These are phyloP conservation scores for Phaeosphaeriaceae sp. DNA, from an alignment of 2,329 filamentous ascomycete species.

Conservation along the genomic window DNA sequence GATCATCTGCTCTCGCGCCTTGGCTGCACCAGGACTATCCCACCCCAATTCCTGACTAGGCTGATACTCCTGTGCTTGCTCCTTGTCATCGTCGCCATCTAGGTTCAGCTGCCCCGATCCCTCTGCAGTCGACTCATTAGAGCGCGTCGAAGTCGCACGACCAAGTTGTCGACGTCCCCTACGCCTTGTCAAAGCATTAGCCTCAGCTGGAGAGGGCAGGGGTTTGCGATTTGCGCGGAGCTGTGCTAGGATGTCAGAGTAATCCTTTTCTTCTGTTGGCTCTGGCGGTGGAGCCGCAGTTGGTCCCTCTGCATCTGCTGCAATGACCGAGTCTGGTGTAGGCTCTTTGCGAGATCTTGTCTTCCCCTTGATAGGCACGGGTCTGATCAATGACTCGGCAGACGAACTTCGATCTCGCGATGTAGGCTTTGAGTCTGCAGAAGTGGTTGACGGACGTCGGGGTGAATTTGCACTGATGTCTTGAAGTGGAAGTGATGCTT, in stretches of 20 bases:
- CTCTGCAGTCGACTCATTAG: conserved; percentile 37
- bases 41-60: conserved; percentile 48
- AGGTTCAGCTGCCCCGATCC: conserved; percentile 28
- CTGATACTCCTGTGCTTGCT: conserved; percentile 36
- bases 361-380: conserved; percentile 18
- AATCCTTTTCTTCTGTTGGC: conserved; percentile 34
- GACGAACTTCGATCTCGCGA: conserved; percentile 25
- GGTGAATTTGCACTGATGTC: conserved; percentile 40
- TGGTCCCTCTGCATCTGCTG: conserved; percentile 22
- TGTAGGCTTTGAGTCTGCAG: conserved; percentile 23
- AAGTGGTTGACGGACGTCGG: conserved; percentile 39
- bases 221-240: conserved; percentile 41
- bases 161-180: conserved; percentile 34
- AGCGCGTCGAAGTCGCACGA: conserved; percentile 40
- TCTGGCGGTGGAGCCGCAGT: conserved; percentile 13
- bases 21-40: conserved; percentile 46
- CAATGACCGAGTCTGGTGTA: conserved; percentile 36
- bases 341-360: conserved; percentile 19
- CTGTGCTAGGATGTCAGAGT: conserved; percentile 39
- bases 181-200: conserved; percentile 28
- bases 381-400: conserved; percentile 30
- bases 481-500: conserved; percentile 33
- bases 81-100: conserved; percentile 23
- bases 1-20: conserved; percentile 46
- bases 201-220: conserved; percentile 22